Evolutionary conservation across 2,329 filamentous ascomycete species (phyloP).

Genomic region (Lithohypha guttulata): DNA sequence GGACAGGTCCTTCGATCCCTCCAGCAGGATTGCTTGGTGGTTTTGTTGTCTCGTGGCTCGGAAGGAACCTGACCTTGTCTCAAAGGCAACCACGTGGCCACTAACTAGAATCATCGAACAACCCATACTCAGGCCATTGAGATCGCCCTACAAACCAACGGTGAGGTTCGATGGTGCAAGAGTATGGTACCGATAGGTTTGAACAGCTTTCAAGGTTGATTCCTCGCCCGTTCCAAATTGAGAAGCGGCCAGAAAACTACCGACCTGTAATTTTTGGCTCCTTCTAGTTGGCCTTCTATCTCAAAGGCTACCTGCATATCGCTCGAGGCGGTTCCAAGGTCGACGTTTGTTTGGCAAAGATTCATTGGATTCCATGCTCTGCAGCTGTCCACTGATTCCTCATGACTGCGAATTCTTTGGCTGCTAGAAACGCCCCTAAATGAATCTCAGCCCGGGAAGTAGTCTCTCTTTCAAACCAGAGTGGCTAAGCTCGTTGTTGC

Average conservation of each 20-base stretch:
- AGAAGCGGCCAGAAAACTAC: slow-evolving; percentile 1
- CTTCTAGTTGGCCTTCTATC: slow-evolving; percentile 3
- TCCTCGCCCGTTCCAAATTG: slow-evolving; percentile 1
- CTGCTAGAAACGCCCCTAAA: slow-evolving; percentile 16
- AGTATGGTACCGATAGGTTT: no score
- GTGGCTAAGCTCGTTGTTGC: slow-evolving; percentile 18
- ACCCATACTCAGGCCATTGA: not conserved
- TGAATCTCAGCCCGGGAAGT: slow-evolving; percentile 15
- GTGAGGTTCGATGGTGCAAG: no score
- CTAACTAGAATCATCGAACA: not conserved
- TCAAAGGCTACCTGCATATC: slow-evolving; percentile 21
- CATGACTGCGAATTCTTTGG: slow-evolving; percentile 19
- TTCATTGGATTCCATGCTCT: slow-evolving; percentile 19
- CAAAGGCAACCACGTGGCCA: not conserved
- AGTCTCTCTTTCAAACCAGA: slow-evolving; percentile 14
- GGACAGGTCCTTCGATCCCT: not conserved
- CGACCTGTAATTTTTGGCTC: slow-evolving; percentile 17
- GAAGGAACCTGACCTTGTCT: not conserved
- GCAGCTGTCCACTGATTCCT: slow-evolving; percentile 18
- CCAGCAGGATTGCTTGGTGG: no score
- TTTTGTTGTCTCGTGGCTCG: slow-evolving; percentile 1
- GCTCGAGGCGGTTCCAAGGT: slow-evolving; percentile 19
- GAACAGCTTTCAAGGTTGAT: no score
- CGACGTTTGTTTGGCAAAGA: slow-evolving; percentile 13
- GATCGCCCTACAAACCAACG: no score